A percentile compares a stretch with the other conserved stretches of the same genome.
Evolutionary conservation across 2,329 filamentous ascomycete genomes (phyloP).

Genomic region (Epicoccum nigrum): DNA sequence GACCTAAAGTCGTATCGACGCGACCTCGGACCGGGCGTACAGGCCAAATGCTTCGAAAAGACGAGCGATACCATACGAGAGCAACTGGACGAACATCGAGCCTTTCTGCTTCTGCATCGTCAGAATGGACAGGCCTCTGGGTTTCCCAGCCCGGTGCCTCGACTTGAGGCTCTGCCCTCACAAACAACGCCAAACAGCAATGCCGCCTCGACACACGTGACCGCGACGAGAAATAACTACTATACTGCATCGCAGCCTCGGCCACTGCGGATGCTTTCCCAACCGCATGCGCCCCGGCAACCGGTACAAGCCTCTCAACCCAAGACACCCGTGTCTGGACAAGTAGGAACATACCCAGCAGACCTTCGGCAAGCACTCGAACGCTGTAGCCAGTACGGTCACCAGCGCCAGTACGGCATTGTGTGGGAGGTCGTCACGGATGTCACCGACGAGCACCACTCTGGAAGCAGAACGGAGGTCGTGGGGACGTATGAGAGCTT

Average conservation of each 20-base stretch:
- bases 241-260: slow-evolving; percentile 15
- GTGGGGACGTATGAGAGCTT: neutral
- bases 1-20: slow-evolving; percentile 29
- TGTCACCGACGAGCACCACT: neutral
- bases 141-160: slow-evolving; percentile 17
- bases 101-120: slow-evolving; percentile 22
- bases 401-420: neutral
- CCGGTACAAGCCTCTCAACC: slow-evolving; percentile 1
- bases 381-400: neutral
- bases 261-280: slow-evolving; percentile 14
- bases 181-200: slow-evolving; percentile 9
- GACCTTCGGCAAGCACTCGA: slow-evolving; percentile 6
- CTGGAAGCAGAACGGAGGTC: neutral
- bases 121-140: slow-evolving; percentile 10
- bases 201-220: neutral
- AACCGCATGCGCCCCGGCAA: slow-evolving; percentile 14
- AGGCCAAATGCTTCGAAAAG: slow-evolving; percentile 26
- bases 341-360: slow-evolving; percentile 20
- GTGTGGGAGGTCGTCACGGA: neutral
- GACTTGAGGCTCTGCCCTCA: slow-evolving; percentile 10
- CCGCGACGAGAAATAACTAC: slow-evolving; percentile 1
- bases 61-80: slow-evolving; percentile 28
- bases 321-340: slow-evolving; percentile 7
- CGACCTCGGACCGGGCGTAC: slow-evolving; percentile 30
- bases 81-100: slow-evolving; percentile 30